Evolutionary conservation across 1,284 basidiomycete species (phyloP).

Genomic region (Heterobasidion parviporum): DNA sequence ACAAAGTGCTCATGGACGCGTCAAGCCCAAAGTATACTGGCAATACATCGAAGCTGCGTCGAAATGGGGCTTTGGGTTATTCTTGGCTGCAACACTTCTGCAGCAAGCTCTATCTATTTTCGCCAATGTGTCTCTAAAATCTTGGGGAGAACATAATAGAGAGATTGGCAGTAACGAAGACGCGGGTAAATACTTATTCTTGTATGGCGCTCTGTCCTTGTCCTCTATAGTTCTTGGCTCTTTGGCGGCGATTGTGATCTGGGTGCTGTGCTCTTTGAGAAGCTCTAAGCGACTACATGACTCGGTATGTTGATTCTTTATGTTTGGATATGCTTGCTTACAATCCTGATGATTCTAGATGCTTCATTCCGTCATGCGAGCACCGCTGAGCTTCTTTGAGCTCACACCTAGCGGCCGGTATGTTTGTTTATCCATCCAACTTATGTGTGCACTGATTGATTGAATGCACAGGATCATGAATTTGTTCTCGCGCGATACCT

Average conservation of each 20-base stretch:
- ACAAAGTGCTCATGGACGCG: slow-evolving; percentile 76
- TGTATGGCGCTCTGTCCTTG: slow-evolving; percentile 57
- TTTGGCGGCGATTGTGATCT: slow-evolving; percentile 55
- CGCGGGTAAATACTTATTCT: slow-evolving; percentile 48
- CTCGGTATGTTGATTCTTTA: slow-evolving; percentile 35
- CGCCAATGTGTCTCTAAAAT: slow-evolving; percentile 65
- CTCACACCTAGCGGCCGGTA: slow-evolving; percentile 73
- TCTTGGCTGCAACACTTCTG: slow-evolving; percentile 49
- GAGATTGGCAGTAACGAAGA: slow-evolving; percentile 49
- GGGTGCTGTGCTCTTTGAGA: slow-evolving; percentile 72
- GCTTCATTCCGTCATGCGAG: slow-evolving; percentile 70
- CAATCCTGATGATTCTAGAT: slow-evolving; percentile 35
- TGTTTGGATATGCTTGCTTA: neutral
- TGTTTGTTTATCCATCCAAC: slow-evolving; percentile 8
- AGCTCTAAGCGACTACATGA: slow-evolving; percentile 77
- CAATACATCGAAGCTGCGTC: slow-evolving; percentile 80
- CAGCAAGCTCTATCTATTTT: slow-evolving; percentile 49
- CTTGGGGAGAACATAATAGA: slow-evolving; percentile 78
- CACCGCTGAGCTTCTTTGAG: slow-evolving; percentile 86
- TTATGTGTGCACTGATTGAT: neutral
- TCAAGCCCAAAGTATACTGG: slow-evolving; percentile 72
- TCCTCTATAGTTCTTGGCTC: slow-evolving; percentile 45
- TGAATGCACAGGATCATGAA: slow-evolving; percentile 57
- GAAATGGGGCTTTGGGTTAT: slow-evolving; percentile 59
- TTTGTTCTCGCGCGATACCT: slow-evolving; percentile 88